phyloP scores from a whole-genome alignment of 1,139 yeast species.

The Candida pseudoviswanathii region DNA sequence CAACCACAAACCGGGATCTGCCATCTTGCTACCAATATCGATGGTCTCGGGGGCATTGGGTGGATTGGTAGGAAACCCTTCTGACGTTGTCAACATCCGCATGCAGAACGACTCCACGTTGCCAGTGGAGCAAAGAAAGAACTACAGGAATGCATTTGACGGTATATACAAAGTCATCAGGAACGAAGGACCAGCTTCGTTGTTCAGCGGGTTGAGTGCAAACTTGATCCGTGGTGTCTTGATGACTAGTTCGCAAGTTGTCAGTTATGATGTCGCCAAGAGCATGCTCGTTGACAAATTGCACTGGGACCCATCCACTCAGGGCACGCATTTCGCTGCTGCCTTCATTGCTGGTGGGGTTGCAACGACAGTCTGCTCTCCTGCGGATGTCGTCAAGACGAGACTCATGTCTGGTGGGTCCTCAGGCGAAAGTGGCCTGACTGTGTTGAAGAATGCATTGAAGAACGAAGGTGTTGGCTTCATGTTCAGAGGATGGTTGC shows the following conservation, averaged over 20 bases:
- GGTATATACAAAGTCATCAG: slow-evolving; percentile 63
- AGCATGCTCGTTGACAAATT: slow-evolving; percentile 52
- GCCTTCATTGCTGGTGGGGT: slow-evolving; percentile 80
- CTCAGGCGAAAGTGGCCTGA: slow-evolving; percentile 48
- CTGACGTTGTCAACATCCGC: slow-evolving; percentile 84
- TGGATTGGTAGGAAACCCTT: slow-evolving; percentile 84
- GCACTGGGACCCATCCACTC: slow-evolving; percentile 59
- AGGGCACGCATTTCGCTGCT: slow-evolving; percentile 75
- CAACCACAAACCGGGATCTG: slow-evolving; percentile 38
- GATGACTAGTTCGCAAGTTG: slow-evolving; percentile 93
- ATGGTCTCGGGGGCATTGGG: slow-evolving; percentile 85
- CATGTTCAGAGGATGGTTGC: slow-evolving; percentile 90
- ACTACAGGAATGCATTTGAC: slow-evolving; percentile 77
- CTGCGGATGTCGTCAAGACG: slow-evolving; percentile 90
- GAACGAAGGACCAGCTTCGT: slow-evolving; percentile 62
- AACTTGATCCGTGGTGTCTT: slow-evolving; percentile 79
- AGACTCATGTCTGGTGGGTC: slow-evolving; percentile 58
- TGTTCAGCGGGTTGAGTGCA: slow-evolving; percentile 77
- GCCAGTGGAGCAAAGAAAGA: slow-evolving; percentile 65
- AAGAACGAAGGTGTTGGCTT: slow-evolving; percentile 72
- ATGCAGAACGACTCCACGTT: slow-evolving; percentile 87
- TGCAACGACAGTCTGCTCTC: slow-evolving; percentile 89
- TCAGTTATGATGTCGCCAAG: slow-evolving; percentile 81
- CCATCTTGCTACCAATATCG: slow-evolving; percentile 67
- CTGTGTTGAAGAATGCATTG: slow-evolving; percentile 57